phyloP scores from a whole-genome alignment of 2,329 filamentous ascomycete species.

The Diaporthe australafricana region DNA sequence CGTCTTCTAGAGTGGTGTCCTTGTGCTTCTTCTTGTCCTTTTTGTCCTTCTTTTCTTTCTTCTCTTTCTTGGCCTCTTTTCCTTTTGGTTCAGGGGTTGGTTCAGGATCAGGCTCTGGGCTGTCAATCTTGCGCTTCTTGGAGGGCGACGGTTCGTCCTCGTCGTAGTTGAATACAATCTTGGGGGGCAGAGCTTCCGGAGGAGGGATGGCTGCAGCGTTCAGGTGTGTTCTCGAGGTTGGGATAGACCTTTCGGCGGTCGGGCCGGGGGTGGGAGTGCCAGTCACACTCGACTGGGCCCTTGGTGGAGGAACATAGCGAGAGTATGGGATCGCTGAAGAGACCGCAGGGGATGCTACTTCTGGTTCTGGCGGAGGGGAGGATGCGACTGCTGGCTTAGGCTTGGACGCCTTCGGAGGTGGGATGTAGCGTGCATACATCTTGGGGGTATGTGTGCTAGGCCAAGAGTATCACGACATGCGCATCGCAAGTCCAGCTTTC shows the following conservation, averaged over 20 bases:
- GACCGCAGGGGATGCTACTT: constrained; percentile 40
- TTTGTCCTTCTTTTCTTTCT: constrained; percentile 48
- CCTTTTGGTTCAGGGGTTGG: constrained; percentile 37
- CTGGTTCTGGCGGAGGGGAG: constrained; percentile 14
- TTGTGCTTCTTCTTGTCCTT: constrained; percentile 49
- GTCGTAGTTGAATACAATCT: constrained; percentile 44
- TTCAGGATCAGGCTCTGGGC: constrained; percentile 8
- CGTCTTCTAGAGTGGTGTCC: constrained; percentile 39
- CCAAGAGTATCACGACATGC: background rate
- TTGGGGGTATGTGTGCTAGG: background rate
- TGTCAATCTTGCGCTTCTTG: constrained; percentile 37
- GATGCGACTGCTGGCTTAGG: constrained; percentile 28
- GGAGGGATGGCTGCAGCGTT: constrained; percentile 36
- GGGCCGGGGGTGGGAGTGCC: background rate
- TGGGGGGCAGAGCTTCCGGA: constrained; percentile 19
- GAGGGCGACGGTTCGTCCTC: constrained; percentile 34
- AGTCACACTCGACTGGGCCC: background rate
- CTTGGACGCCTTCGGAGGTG: constrained; percentile 46
- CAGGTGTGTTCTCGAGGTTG: constrained; percentile 31
- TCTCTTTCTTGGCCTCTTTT: constrained; percentile 42
- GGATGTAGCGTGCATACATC: constrained; percentile 52
- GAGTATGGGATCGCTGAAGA: constrained; percentile 37
- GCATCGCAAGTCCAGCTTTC: background rate
- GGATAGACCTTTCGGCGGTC: background rate
- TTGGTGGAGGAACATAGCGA: constrained; percentile 37